phyloP scores from a whole-genome alignment of 2,329 filamentous ascomycete species.

The Leptodontidium sp. region DNA sequence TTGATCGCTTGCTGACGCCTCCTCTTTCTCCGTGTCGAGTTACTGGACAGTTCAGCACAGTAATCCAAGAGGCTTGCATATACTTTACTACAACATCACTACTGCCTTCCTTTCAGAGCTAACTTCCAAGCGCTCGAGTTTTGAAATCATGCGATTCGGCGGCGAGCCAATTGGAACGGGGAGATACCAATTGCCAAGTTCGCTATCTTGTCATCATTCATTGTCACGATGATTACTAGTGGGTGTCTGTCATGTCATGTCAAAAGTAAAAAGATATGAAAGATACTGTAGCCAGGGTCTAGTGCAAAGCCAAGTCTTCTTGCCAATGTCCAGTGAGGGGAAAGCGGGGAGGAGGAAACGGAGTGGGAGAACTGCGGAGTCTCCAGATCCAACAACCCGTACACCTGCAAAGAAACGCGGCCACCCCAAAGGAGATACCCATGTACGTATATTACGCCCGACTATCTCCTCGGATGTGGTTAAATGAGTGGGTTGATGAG shows the following conservation, averaged over 20 bases:
- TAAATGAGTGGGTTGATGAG: background rate
- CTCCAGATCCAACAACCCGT: constrained; percentile 2
- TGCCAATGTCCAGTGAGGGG: constrained; percentile 8
- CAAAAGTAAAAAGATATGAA: background rate
- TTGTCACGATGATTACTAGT: background rate
- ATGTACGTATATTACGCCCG: background rate
- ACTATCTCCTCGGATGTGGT: constrained; percentile 1
- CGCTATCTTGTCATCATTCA: background rate
- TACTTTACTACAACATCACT: background rate
- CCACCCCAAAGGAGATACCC: background rate
- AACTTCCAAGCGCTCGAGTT: background rate
- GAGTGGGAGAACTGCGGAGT: constrained; percentile 15
- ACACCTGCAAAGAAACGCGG: background rate
- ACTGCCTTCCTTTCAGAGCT: background rate
- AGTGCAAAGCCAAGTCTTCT: background rate
- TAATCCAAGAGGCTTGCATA: background rate
- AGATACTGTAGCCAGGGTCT: background rate
- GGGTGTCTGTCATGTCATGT: constrained; percentile 1
- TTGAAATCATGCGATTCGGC: background rate
- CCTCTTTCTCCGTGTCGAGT: background rate
- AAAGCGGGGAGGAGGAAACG: background rate
- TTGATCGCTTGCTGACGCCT: background rate
- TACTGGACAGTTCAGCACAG: background rate
- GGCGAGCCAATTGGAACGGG: background rate
- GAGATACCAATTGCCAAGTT: background rate